These are phyloP conservation scores for Tetradesmus lagerheimii DNA, from an alignment of 139 green algal species.

Conservation along the genomic window DNA sequence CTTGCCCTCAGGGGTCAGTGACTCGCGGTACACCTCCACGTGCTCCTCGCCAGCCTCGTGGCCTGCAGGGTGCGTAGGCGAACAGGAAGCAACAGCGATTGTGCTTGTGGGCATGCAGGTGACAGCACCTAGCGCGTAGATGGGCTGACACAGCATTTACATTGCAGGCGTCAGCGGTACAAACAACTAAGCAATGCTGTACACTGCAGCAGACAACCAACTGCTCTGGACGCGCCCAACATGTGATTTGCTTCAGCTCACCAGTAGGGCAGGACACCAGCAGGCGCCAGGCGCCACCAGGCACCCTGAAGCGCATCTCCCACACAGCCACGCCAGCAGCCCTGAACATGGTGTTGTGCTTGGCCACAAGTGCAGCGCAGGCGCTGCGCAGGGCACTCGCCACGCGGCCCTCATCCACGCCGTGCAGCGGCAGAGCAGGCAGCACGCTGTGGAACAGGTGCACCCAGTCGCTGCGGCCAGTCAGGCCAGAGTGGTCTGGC, in stretches of 20 bases:
- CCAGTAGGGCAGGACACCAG: constrained; percentile 86
- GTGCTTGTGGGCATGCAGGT: background rate
- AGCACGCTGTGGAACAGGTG: constrained; percentile 85
- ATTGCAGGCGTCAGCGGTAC: too few species aligned
- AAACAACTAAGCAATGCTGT: background rate
- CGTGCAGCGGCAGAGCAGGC: constrained; percentile 64
- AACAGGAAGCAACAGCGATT: background rate
- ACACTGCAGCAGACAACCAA: background rate
- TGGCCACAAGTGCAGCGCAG: constrained; percentile 64
- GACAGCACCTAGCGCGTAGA: background rate
- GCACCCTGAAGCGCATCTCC: constrained; percentile 83
- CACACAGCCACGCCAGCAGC: constrained; percentile 82
- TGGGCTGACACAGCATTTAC: too few species aligned
- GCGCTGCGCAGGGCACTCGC: constrained; percentile 74
- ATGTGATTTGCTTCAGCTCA: constrained; percentile 1
- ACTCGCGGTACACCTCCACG: constrained; percentile 93
- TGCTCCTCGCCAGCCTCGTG: constrained; percentile 91
- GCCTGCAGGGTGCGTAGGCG: constrained; percentile 56
- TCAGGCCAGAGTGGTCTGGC: constrained; percentile 33
- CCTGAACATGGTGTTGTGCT: constrained; percentile 58
- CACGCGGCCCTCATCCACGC: constrained; percentile 65
- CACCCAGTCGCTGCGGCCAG: constrained; percentile 81
- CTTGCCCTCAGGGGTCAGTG: constrained; percentile 30
- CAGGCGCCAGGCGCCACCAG: constrained; percentile 82
- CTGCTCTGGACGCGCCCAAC: background rate